These are phyloP conservation scores for Ashbya aceris DNA, from an alignment of 1,139 yeast genomes.

Conservation along the genomic window DNA sequence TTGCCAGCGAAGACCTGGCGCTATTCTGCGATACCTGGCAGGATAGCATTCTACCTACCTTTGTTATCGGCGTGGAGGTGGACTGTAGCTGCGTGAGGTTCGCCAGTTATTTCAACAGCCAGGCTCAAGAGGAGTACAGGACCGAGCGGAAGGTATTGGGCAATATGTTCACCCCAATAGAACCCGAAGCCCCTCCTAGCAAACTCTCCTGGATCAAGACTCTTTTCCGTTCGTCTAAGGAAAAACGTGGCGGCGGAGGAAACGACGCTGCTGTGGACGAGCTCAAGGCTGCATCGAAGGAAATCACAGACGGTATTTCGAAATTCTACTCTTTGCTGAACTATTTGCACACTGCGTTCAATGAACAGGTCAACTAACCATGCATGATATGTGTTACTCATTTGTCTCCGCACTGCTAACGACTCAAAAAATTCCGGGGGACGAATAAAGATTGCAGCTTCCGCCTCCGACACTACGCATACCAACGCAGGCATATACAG, in stretches of 20 bases:
- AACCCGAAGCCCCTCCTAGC: not conserved
- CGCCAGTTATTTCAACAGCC: not conserved
- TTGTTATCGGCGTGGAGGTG: not conserved
- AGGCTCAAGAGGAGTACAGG: not conserved
- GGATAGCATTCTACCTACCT: not conserved
- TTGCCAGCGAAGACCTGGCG: not conserved
- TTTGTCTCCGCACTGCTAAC: not conserved
- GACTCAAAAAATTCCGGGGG: not conserved
- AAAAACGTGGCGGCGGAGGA: not conserved
- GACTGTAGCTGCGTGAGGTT: not conserved
- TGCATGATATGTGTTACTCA: not conserved
- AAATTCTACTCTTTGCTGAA: not conserved
- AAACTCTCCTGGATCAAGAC: slow-evolving; percentile 3
- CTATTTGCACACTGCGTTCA: not conserved
- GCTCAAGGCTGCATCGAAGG: not conserved
- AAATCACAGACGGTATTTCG: not conserved
- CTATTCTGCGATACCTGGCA: not conserved
- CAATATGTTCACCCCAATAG: not conserved
- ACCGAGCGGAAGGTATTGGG: slow-evolving; percentile 1
- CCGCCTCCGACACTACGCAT: too few species aligned
- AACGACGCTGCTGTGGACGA: not conserved
- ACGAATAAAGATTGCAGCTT: not conserved
- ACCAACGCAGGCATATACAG: too few species aligned
- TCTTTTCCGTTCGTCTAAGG: slow-evolving; percentile 1
- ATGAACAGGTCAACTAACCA: not conserved